Base-by-base conservation (phyloP, 176 grass and related monocot genomes). In the Olyra latifolia region DNA sequence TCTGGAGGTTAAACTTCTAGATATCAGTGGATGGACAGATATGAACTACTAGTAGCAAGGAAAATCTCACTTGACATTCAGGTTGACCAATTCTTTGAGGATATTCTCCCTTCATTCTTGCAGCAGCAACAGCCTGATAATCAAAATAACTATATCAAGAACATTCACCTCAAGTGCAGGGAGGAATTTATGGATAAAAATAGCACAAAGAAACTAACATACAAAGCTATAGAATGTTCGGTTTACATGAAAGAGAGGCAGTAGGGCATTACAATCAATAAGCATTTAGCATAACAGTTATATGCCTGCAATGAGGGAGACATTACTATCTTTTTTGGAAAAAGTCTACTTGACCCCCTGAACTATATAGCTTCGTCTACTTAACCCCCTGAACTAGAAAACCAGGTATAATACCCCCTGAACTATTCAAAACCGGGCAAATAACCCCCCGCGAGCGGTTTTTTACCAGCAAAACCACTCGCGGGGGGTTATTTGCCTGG, bases 21-120 rank as follows among this genome's bases (percentile, higher is more conserved):
- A 59, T 43, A 69, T 55, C 1, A 19, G 25, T 27, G 17, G 7
- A 76, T 30, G 38, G 1, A 52, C 8, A 0, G 7, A 78, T 77
- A 57, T 82, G 45, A 82, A 71, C 15, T 29, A 44, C 24, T 46
- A 39, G n/a, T 29, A 79, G 64, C 9, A 10, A 22, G 43, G 19
- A 48, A 72, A 81, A 74, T 59, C 79, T 91, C 76, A 95, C 93
- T 88, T 92, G 90, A 67, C 93, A 95, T 89, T 95, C 93, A 59
- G 87, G 85, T 89, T 95, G 93, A 30, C 93, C 93, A 77, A 40
- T 71, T 72, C 90, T 92, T 85, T 95, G 88, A 58, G 93, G 93
- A 79, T 90, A 95, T 80, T 88, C 93, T 77, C 93, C 93, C 77
- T 92, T 95, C 71, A 95, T 89, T 77, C 90, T 95, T 81, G 87